Evolutionary conservation across 352 stramenopile genomes (phyloP).

Genomic region (Phytophthora pistaciae): DNA sequence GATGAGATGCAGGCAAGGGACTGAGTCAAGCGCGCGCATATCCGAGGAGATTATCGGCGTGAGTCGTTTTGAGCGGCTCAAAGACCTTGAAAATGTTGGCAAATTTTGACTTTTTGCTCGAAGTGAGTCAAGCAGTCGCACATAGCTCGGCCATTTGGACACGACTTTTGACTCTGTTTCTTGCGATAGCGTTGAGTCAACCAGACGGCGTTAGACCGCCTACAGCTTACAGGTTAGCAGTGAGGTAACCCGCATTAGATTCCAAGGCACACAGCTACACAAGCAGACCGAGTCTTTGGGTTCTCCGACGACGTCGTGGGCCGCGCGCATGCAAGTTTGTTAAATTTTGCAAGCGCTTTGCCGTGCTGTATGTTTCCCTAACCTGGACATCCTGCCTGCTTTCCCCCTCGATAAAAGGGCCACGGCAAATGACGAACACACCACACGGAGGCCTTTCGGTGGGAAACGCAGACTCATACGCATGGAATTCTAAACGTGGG

Average conservation of each 20-base stretch:
- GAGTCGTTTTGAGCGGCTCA: background rate
- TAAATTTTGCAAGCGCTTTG: slow-evolving; percentile 31
- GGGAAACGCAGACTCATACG: background rate
- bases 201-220: too few relatives aligned
- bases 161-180: too few relatives aligned
- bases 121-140: slow-evolving; percentile 13
- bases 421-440: slow-evolving; percentile 24
- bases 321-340: too few relatives aligned
- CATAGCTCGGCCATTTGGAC: slow-evolving; percentile 10
- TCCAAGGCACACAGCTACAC: background rate
- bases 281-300: background rate
- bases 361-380: slow-evolving; percentile 24
- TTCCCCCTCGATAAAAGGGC: slow-evolving; percentile 21
- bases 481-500: background rate
- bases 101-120: slow-evolving; percentile 1
- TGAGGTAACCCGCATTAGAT: background rate
- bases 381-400: slow-evolving; percentile 5
- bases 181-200: too few relatives aligned
- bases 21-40: slow-evolving; percentile 25
- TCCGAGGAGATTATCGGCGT: slow-evolving; percentile 14
- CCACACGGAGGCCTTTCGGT: slow-evolving; percentile 27
- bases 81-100: slow-evolving; percentile 9
- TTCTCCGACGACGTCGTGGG: slow-evolving; percentile 2
- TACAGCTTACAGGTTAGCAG: too few relatives aligned
- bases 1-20: background rate